Percentiles rank a stretch among this genome's conserved stretches.
Evolutionary conservation across 2,329 filamentous ascomycete genomes (phyloP).

Genomic region (Phialocephala subalpina): DNA sequence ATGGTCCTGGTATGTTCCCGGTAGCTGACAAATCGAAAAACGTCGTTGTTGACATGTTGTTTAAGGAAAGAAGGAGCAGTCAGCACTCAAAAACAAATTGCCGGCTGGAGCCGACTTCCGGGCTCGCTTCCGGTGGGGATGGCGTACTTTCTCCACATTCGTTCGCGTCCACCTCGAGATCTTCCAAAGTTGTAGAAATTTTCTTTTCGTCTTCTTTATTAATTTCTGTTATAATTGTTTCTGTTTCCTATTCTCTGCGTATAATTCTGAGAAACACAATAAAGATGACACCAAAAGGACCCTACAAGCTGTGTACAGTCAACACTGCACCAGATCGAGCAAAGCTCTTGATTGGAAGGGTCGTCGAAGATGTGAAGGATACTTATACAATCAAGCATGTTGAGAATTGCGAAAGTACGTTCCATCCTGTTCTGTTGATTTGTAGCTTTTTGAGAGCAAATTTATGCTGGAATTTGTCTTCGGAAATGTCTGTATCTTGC

Average conservation of each 20-base stretch:
- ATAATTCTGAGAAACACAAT: not conserved
- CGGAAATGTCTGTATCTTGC: not conserved
- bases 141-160: conserved; percentile 8
- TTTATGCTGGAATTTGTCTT: not conserved
- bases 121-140: conserved; percentile 7
- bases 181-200: not conserved
- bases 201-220: not conserved
- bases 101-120: not conserved
- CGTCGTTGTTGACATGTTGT: not conserved
- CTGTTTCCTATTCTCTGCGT: not conserved
- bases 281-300: conserved; percentile 54
- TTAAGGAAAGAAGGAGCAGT: not conserved
- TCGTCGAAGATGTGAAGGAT: conserved; percentile 68
- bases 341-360: conserved; percentile 65
- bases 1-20: not conserved
- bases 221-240: not conserved
- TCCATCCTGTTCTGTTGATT: conserved; percentile 12
- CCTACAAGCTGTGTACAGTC: conserved; percentile 71
- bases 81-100: not conserved
- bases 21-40: not conserved
- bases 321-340: conserved; percentile 74
- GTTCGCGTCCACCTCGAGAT: not conserved
- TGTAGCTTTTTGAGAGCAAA: not conserved
- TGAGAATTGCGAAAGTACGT: conserved; percentile 65
- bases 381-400: conserved; percentile 68